phyloP scores from a whole-genome alignment of 495 filamentous ascomycete species.

The Lophiotrema nucula region DNA sequence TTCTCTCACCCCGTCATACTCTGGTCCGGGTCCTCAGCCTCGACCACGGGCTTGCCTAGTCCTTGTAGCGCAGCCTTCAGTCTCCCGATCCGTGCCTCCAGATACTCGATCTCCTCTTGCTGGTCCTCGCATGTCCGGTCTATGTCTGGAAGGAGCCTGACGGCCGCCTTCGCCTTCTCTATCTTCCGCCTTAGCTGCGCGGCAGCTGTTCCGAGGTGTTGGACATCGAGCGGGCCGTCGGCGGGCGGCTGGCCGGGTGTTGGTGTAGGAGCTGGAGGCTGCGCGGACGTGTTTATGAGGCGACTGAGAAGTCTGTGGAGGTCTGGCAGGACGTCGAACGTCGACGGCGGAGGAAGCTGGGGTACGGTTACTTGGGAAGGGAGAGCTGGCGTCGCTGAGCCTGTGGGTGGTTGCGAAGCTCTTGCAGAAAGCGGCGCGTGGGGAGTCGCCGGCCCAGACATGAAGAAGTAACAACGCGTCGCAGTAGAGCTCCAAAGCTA shows the following conservation, averaged over 20 bases:
- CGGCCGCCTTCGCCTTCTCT: conserved; percentile 67
- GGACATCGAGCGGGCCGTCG: conserved; percentile 58
- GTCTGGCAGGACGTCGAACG: conserved; percentile 81
- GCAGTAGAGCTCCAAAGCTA: neutral
- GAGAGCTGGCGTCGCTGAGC: conserved; percentile 15
- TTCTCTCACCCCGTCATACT: conserved; percentile 28
- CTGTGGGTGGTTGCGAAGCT: conserved; percentile 11
- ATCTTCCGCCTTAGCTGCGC: conserved; percentile 76
- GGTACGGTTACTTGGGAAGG: conserved; percentile 12
- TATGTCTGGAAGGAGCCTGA: conserved; percentile 72
- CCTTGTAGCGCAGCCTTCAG: conserved; percentile 35
- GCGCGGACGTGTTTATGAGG: conserved; percentile 52
- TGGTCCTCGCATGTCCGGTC: conserved; percentile 72
- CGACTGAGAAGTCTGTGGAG: conserved; percentile 74
- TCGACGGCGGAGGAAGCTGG: conserved; percentile 53
- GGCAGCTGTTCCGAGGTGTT: conserved; percentile 73
- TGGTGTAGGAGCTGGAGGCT: conserved; percentile 19
- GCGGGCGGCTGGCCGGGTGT: conserved; percentile 14
- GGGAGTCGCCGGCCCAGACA: conserved; percentile 24
- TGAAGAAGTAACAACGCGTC: conserved; percentile 19
- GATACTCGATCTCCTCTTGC: conserved; percentile 70
- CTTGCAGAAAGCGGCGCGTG: conserved; percentile 23
- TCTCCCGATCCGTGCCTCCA: conserved; percentile 56
- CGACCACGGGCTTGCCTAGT: conserved; percentile 15
- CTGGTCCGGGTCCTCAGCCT: conserved; percentile 12